Conservation (phyloP, 257 asterid species). For the Cruciata laevipes region DNA sequence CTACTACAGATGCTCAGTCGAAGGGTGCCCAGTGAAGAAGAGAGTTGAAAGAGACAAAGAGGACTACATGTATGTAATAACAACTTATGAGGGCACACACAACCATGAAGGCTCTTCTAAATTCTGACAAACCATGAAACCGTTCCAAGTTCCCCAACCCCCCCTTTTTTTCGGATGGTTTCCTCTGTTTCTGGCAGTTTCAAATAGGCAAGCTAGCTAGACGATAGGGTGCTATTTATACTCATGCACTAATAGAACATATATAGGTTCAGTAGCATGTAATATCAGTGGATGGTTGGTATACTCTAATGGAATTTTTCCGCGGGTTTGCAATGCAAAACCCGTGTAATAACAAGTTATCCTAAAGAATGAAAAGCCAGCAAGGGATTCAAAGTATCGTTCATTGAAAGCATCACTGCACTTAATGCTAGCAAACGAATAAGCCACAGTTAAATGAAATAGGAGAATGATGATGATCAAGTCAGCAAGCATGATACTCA, state of each 20-base stretch:
- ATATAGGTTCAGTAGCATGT: conserved; percentile 2
- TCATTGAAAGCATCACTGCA: background rate
- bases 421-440: background rate
- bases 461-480: background rate
- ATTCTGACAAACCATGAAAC: conserved; percentile 23
- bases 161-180: background rate
- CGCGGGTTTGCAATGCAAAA: background rate
- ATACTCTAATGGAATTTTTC: conserved; percentile 1
- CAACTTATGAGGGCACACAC: conserved; percentile 85
- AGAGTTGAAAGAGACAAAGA: conserved; percentile 84
- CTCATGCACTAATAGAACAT: background rate
- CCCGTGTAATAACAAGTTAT: background rate
- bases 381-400: background rate
- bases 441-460: background rate
- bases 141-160: background rate
- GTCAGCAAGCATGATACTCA: background rate
- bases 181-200: conserved; percentile 11
- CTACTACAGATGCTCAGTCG: conserved; percentile 70
- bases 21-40: conserved; percentile 89
- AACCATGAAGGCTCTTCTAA: conserved; percentile 58
- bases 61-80: conserved; percentile 62
- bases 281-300: background rate
- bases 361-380: background rate
- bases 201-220: conserved; percentile 2
- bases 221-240: background rate